These are phyloP conservation scores for Aspergillus spinulosporus DNA, from an alignment of 2,329 filamentous ascomycete species.

Conservation along the genomic window DNA sequence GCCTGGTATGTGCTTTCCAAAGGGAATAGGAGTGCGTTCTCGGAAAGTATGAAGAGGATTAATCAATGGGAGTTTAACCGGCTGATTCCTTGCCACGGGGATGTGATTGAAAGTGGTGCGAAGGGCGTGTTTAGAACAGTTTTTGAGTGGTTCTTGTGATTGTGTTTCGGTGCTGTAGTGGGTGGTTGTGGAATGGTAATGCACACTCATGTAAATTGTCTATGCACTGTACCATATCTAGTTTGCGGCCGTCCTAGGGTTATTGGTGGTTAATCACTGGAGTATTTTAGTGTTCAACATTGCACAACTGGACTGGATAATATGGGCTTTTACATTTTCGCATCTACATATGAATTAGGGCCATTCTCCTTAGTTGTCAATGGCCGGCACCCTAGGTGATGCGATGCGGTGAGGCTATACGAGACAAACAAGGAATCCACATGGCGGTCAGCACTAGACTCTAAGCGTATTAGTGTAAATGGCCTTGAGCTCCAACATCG, in stretches of 20 bases:
- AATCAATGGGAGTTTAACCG: slow-evolving; percentile 79
- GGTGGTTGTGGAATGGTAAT: neutral
- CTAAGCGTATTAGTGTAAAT: neutral
- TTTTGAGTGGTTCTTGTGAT: slow-evolving; percentile 75
- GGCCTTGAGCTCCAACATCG: neutral
- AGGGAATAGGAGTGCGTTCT: slow-evolving; percentile 67
- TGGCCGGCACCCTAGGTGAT: neutral
- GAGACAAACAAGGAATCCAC: neutral
- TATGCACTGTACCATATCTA: neutral
- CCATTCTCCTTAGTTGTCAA: too few relatives aligned
- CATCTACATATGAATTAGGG: too few relatives aligned
- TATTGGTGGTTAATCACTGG: too few relatives aligned
- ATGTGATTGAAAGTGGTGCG: slow-evolving; percentile 73
- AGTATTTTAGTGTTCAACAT: too few relatives aligned
- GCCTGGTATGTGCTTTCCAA: slow-evolving; percentile 72
- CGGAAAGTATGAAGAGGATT: slow-evolving; percentile 68
- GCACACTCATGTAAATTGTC: neutral
- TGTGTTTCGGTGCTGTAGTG: slow-evolving; percentile 20
- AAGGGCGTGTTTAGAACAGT: slow-evolving; percentile 76
- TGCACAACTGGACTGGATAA: too few relatives aligned
- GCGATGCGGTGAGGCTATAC: neutral
- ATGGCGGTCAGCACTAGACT: neutral
- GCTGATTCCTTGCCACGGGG: slow-evolving; percentile 90
- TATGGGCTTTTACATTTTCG: too few relatives aligned
- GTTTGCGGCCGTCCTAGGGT: too few relatives aligned